Evolutionary conservation across 2,329 filamentous ascomycete species (phyloP), one percentile per base, ranked within the genome.

Genomic region (Cylindrodendrum hubeiense): DNA sequence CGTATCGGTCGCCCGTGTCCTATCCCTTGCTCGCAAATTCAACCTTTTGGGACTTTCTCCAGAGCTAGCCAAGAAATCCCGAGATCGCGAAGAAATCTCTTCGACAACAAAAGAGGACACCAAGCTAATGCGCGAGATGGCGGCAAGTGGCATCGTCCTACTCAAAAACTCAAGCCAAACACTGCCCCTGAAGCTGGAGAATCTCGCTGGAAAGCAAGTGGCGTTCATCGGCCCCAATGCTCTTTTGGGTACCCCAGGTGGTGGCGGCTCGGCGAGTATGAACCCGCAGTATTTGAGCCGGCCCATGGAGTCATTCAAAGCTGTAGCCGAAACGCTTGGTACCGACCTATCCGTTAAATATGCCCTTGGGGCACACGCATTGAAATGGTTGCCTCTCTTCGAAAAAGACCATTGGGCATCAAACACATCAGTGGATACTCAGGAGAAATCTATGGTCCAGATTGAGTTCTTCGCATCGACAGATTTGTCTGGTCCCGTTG

Each of bases 161-260:
- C 22, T 72, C 2, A 72, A 71, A 28, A 71, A 72, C 47, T 41
- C 37, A 4, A 33, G 17, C 3, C 26, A 44, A 15, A 53, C 53
- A 4, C 24, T 66, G 12, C 63, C 63, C 1, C 19, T 66, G 10
- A 33, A 62, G 7, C 7, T 39, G 5, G 46, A 60, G 30, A 49
- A 53, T 12, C 15, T 71, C 21, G 60, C 58, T 17, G 69, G 67
- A 0, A 70, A 71, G 26, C 65, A 65, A 19, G 60, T 71, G 4
- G 68, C 68, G 1, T 63, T 76, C 12, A 69, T 77, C 44, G 74
- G 75, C 15, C 63, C 63, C 13, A 65, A 65, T 28, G 63, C 63
- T 4, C 37, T 61, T 9, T n/a, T 33, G 9, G 57, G 57, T 2
- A 57, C 58, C 12, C 37, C 63, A 10, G 58, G 57, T 17, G 63